Base-by-base conservation (phyloP, 1,139 yeast genomes). In the Casaregolazyma lundiana region DNA sequence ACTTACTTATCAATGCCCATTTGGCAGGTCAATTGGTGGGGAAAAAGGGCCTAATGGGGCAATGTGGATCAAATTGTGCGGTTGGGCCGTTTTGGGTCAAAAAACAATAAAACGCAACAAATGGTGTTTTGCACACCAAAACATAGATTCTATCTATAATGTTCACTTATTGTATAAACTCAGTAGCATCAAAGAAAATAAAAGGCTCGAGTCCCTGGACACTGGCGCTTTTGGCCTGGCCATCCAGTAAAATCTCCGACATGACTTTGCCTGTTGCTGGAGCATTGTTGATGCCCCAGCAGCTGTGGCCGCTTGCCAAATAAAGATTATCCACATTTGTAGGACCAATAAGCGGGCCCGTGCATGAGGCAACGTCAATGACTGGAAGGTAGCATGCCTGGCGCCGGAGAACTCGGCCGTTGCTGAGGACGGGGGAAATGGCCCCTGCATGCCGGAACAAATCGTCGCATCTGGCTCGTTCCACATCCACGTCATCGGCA, bases 281-380 rank as follows among this genome's bases (percentile, higher is more conserved):
- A 0, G 97, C 97, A 65, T 92, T 90, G 67, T 92, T 92, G 53
- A 92, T 92, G 19, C 98, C 98, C 98, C 98, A 92, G 68, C 97
- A 92, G 17, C 95, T 84, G 65, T 92, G 98, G 1, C 97, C 98
- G 16, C 94, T 79, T 2, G 97, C 96, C 50, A 92, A 68, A 58
- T 71, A 86, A 52, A 92, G 69, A 53, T 83, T 83, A 21, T 77
- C 79, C 16, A 88, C 92, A 60, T 89, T 88, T 0, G 97, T 90
- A 59, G 86, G 90, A 41, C 98, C 98, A 54, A 92, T 82, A 49
- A 92, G 73, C 0, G 98, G 98, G 2, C 98, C 97, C 4, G 94
- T 80, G 44, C 89, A 80, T 2, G 94, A 83, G 2, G 97, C 95
- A 4, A 88, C 90, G 61, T 90, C 96, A 45, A 90, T 76, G 2